A percentile compares a stretch with the other conserved stretches of the same genome.
These are phyloP conservation scores for Scheffersomyces illinoinensis DNA, from an alignment of 1,139 yeast genomes.

Conservation along the genomic window DNA sequence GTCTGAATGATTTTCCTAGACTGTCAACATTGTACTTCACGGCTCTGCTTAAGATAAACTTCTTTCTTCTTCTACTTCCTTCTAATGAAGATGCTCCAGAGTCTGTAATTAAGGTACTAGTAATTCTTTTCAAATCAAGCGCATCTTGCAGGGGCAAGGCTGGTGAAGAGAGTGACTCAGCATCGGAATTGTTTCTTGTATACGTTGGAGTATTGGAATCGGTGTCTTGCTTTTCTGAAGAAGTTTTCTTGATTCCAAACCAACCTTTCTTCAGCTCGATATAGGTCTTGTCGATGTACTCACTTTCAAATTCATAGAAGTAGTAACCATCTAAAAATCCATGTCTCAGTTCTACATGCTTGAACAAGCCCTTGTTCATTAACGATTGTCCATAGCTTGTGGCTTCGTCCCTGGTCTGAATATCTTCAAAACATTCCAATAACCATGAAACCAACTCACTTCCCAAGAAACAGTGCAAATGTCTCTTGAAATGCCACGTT, in stretches of 20 bases:
- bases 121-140: constrained; percentile 25
- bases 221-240: constrained; percentile 4
- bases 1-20: constrained; percentile 64
- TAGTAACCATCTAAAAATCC: constrained; percentile 90
- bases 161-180: constrained; percentile 31
- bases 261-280: constrained; percentile 25
- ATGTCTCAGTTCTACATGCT: constrained; percentile 82
- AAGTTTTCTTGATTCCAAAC: constrained; percentile 33
- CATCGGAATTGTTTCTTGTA: constrained; percentile 29
- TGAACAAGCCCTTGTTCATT: constrained; percentile 70
- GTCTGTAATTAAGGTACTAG: constrained; percentile 21
- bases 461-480: constrained; percentile 80
- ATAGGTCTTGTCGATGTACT: constrained; percentile 44
- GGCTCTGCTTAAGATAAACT: constrained; percentile 55
- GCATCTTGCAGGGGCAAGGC: constrained; percentile 18
- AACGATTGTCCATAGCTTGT: constrained; percentile 72
- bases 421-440: constrained; percentile 73
- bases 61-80: constrained; percentile 30
- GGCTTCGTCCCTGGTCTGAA: constrained; percentile 81
- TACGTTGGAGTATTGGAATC: constrained; percentile 15
- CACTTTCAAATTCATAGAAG: constrained; percentile 72
- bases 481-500: constrained; percentile 87
- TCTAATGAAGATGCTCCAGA: constrained; percentile 34
- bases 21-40: constrained; percentile 80
- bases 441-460: constrained; percentile 86